Base-by-base conservation (phyloP, 768 basidiomycete species). In the Naganishia randhawae region DNA sequence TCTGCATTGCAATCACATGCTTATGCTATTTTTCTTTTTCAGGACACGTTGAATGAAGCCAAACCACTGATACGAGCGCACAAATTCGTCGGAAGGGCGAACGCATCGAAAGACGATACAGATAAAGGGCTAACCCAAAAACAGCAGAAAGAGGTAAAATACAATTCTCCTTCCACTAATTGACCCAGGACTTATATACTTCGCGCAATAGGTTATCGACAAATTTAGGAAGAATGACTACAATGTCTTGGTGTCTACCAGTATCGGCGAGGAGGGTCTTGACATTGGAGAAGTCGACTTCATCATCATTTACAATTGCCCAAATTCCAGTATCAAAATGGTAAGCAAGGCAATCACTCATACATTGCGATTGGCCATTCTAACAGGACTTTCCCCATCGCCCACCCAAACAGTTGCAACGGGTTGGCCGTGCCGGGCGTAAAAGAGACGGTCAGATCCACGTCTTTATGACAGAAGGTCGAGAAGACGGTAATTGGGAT, bases 271-370 rank as follows among this genome's bases (percentile, higher is more conserved):
- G 81, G 96, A 99, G 80, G 96, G 96, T 67, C 83, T 99, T 19
- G 96, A 99, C 78, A 99, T 99, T 65, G 96, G 96, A 35, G 94
- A 96, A 77, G 88, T 99, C 17, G 96, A 99, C 77, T 83, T 93
- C 75, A 95, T 97, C 66, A 83, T 97, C 54, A 97, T 94, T 75
- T 99, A 98, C 78, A 96, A 99, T 72, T 88, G 93, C 29, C 91
- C 94, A 74, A 96, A 95, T 82, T 91, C 91, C 0, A 89, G 94
- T 0, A 93, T 97, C 70, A 91, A 94, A 67, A 92, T 96, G 89
- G 95, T 95, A 78, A 62, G 86, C 71, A 27, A 39, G 67, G 51
- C 17, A 33, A 4, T 1, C 45, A n/a, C n/a, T 22, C 11, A 22
- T 48, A 11, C 45, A 48, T 22, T 11, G n/a, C 25, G 19, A 48